Conservation (phyloP, 2,329 filamentous ascomycete genomes). For the Colletotrichum paranaense region DNA sequence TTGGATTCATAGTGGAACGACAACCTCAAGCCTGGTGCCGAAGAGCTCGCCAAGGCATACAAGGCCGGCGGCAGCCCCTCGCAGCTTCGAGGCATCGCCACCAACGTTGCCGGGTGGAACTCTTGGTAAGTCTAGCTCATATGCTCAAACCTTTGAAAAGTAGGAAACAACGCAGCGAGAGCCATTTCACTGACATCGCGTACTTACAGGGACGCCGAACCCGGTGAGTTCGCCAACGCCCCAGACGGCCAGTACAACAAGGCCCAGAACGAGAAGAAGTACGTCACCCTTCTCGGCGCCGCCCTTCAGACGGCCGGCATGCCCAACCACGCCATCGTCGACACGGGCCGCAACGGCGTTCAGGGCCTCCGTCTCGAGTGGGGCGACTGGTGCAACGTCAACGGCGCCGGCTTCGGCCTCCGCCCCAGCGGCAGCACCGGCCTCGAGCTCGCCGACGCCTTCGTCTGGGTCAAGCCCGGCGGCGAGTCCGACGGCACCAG, state of each 20-base stretch:
- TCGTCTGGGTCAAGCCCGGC: slow-evolving; percentile 76
- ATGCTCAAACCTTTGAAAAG: background rate
- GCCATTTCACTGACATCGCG: background rate
- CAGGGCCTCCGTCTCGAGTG: slow-evolving; percentile 55
- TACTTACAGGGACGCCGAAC: slow-evolving; percentile 41
- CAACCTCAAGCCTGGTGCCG: slow-evolving; percentile 57
- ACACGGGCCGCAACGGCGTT: slow-evolving; percentile 54
- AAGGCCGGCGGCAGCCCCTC: slow-evolving; percentile 49
- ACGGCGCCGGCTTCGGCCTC: slow-evolving; percentile 69
- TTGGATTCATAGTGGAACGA: slow-evolving; percentile 57
- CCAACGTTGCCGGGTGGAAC: slow-evolving; percentile 55
- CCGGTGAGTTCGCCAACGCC: slow-evolving; percentile 54
- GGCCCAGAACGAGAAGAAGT: slow-evolving; percentile 55
- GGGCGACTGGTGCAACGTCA: slow-evolving; percentile 71
- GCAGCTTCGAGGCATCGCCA: slow-evolving; percentile 51
- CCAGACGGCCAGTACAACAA: slow-evolving; percentile 53
- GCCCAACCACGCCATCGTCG: slow-evolving; percentile 56
- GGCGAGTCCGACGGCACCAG: slow-evolving; percentile 60
- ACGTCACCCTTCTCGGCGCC: slow-evolving; percentile 53
- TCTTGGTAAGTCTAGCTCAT: slow-evolving; percentile 41
- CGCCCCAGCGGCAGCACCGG: slow-evolving; percentile 69
- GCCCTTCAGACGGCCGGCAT: slow-evolving; percentile 51
- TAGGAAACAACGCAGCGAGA: background rate
- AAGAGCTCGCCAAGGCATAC: slow-evolving; percentile 53
- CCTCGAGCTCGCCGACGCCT: slow-evolving; percentile 67